A percentile compares a stretch with the other conserved stretches of the same genome.
Conservation (phyloP, 2,329 filamentous ascomycete genomes). For the Venturia aucupariae region DNA sequence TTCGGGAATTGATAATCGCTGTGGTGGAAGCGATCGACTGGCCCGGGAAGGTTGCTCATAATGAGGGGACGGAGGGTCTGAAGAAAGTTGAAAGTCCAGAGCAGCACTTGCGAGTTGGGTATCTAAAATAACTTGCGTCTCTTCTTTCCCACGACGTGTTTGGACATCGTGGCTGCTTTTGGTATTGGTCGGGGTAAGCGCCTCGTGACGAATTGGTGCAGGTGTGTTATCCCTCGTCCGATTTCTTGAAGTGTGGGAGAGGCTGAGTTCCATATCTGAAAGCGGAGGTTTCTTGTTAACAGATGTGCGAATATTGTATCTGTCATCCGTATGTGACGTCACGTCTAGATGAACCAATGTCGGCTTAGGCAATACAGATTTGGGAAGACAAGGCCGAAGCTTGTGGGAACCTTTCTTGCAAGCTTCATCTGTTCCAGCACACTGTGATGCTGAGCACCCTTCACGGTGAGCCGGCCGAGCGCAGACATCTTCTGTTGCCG, state of each 20-base stretch:
- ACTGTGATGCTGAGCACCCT: background rate
- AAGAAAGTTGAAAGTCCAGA: background rate
- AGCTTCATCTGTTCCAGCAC: background rate
- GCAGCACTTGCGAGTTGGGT: background rate
- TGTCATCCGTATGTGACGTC: background rate
- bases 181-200: background rate
- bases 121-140: background rate
- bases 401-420: background rate
- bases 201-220: background rate
- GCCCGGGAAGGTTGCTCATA: background rate
- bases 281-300: background rate
- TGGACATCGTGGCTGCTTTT: background rate
- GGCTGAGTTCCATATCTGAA: background rate
- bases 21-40: background rate
- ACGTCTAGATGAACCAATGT: background rate
- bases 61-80: background rate
- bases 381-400: background rate
- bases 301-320: background rate
- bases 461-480: background rate
- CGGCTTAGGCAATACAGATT: background rate
- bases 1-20: background rate
- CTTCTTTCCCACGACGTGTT: background rate
- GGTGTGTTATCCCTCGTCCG: background rate
- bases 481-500: background rate
- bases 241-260: background rate